Evolutionary conservation across 345 rosid species (phyloP).

Genomic region (Salix brachista): DNA sequence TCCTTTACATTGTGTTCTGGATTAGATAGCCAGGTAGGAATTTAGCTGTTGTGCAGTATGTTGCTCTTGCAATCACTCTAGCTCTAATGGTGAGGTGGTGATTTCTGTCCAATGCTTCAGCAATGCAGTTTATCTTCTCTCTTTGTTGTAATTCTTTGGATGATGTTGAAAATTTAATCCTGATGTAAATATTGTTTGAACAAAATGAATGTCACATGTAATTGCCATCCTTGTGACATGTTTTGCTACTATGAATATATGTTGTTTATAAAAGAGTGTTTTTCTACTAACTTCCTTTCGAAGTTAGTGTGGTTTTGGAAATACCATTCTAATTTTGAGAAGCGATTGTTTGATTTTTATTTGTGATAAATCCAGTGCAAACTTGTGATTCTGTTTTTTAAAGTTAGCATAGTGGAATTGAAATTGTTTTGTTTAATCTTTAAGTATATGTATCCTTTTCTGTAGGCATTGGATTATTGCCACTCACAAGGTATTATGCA

Average conservation of each 20-base stretch:
- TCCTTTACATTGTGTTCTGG: not conserved
- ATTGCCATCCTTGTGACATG: not conserved
- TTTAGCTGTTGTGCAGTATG: not conserved
- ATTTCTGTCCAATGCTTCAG: not conserved
- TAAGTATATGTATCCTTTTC: constrained; percentile 3
- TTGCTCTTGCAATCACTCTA: not conserved
- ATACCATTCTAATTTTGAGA: not conserved
- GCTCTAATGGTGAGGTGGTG: not conserved
- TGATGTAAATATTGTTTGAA: not conserved
- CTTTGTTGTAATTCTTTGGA: not conserved
- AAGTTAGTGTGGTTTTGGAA: not conserved
- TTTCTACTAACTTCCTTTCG: not conserved
- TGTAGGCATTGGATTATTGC: constrained; percentile 92
- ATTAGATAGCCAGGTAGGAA: not conserved
- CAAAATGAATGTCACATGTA: not conserved
- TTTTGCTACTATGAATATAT: not conserved
- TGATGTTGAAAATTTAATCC: not conserved
- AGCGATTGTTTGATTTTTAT: not conserved
- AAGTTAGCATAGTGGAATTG: not conserved
- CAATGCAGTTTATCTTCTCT: not conserved
- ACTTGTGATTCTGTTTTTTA: not conserved
- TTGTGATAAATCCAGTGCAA: not conserved
- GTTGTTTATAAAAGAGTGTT: not conserved
- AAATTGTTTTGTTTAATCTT: not conserved
- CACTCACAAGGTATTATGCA: constrained; percentile 99